A percentile compares a stretch with the other conserved stretches of the same genome.
Evolutionary conservation across 306 rosid species (phyloP).

Genomic region (Gynostemma pentaphyllum): DNA sequence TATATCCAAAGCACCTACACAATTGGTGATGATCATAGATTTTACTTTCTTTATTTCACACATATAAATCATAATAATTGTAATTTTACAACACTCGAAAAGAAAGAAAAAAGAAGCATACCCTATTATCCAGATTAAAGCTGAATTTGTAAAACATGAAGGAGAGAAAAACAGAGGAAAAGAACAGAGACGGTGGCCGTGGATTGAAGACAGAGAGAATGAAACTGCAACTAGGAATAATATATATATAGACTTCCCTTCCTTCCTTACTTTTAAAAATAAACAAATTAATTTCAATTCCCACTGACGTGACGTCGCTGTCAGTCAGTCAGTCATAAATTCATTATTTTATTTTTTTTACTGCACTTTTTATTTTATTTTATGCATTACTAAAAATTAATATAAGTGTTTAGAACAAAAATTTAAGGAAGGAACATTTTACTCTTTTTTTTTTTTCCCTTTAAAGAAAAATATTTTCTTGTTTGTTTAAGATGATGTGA

Average conservation of each 20-base stretch:
- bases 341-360: no score
- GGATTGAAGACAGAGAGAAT: not conserved
- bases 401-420: no score
- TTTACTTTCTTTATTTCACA: not conserved
- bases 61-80: no score
- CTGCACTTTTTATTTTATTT: no score
- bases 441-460: no score
- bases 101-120: not conserved
- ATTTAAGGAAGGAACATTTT: no score
- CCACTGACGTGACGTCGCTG: no score
- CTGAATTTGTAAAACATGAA: not conserved
- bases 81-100: no score
- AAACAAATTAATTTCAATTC: not conserved
- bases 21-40: not conserved
- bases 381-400: no score
- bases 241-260: not conserved
- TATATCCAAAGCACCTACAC: not conserved
- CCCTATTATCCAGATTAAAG: not conserved
- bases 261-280: not conserved
- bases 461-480: no score
- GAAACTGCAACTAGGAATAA: not conserved
- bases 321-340: no score
- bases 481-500: no score
- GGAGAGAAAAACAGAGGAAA: not conserved
- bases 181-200: slow-evolving; percentile 2